Evolutionary conservation across 2,329 filamentous ascomycete genomes (phyloP), one percentile per base, ranked within the genome.

Genomic region (Podosphaera xanthii): DNA sequence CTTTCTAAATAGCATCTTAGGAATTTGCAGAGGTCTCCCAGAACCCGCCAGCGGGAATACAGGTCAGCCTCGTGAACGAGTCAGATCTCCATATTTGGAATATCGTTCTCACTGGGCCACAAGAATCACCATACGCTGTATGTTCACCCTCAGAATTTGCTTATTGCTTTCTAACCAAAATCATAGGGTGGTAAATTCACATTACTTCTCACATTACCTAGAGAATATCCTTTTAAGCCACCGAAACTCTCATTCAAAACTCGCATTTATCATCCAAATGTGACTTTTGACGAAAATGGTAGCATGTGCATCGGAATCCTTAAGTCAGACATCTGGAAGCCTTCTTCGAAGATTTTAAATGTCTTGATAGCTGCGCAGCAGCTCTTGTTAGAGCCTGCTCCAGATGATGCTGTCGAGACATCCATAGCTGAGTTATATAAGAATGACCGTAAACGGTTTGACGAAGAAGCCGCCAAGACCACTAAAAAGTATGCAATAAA

Each of bases 211-310:
- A 76, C 72, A 52, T 77, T 87, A 44, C 84, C 84, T n/a, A 78
- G 74, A 65, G 80, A 83, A 65, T 87, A 86, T 70, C 83, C 83
- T 6, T 87, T 87, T 76, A 86, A 86, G 69, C 82, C 83, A 5
- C 83, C 83, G 2, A 77, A 78, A 58, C 75, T 87, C 64, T 77
- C 74, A 67, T 87, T 86, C 75, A 76, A 76, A 61, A 87, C 83
- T 55, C 85, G 85, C 66, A 83, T 87, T 70, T 87, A 85, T 73
- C 84, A 87, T 69, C 84, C 84, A 0, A 87, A 87, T 66, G 79
- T 87, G 60, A 81, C 78, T 66, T 86, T 85, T 71, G 57, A 58
- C 30, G 57, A 58, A n/a, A 82, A 84, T 64, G 84, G 84, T 44
- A 79, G 77, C 63, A 87, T 87, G 82, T 87, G 84, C 67, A 73